Evolutionary conservation across 1,284 basidiomycete genomes (phyloP).

Genomic region (Fomitopsis pinicola): DNA sequence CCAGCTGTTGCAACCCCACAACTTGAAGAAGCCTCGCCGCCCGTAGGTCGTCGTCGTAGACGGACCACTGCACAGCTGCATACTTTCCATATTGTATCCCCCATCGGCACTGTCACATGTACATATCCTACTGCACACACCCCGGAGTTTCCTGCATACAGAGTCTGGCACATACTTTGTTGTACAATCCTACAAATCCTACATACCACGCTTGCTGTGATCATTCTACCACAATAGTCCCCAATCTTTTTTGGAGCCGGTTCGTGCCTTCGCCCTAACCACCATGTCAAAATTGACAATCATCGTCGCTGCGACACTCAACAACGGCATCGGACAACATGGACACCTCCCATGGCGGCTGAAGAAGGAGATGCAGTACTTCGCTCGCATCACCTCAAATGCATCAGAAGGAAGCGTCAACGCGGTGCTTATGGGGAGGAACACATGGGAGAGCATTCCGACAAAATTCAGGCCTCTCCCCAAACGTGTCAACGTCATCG

Average conservation of each 20-base stretch:
- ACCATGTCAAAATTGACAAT: constrained; percentile 65
- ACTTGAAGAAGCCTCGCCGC: neutral
- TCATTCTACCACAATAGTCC: neutral
- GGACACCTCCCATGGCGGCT: constrained; percentile 87
- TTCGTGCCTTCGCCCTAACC: neutral
- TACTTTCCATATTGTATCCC: too few species aligned
- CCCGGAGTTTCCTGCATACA: too few species aligned
- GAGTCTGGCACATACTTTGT: too few species aligned
- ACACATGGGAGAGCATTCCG: constrained; percentile 99
- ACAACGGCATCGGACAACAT: constrained; percentile 84
- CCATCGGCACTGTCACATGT: too few species aligned
- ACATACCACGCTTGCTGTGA: neutral
- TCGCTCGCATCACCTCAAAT: constrained; percentile 72
- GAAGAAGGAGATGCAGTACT: constrained; percentile 91
- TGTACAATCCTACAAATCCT: neutral
- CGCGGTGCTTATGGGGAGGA: constrained; percentile 92
- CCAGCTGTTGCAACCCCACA: neutral
- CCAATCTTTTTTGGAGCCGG: neutral
- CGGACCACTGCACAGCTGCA: too few species aligned
- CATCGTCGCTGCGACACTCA: constrained; percentile 88
- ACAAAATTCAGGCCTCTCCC: constrained; percentile 79
- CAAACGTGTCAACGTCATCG: constrained; percentile 77
- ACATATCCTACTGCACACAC: too few species aligned
- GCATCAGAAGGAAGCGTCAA: constrained; percentile 61
- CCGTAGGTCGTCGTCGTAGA: neutral